Base-by-base conservation (phyloP, 495 filamentous ascomycete genomes). In the Penicillium goetzii region DNA sequence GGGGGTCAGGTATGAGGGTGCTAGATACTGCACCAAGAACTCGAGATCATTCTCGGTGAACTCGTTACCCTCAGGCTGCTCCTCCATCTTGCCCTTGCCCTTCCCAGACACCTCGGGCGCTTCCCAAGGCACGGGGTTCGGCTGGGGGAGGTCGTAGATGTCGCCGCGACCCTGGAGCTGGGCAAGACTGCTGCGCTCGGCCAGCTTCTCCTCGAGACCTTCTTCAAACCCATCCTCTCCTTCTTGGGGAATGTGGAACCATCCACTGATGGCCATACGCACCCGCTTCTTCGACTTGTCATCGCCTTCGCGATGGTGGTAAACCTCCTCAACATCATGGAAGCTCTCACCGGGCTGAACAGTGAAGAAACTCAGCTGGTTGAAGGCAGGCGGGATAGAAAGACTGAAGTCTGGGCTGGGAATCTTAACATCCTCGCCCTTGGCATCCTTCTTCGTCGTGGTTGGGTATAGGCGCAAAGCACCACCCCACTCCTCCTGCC, bases 311-410 rank as follows among this genome's bases (percentile, higher is more conserved):
- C 77, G 74, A 45, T 85, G 83, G 67, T 90, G 84, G 75, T 96
- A 97, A 17, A 99, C 96, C 74, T 99, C 95, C 78, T 98, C 94
- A 55, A 99, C 95, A 78, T 98, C 95, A 74, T 99, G 95, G 77
- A 97, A 99, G 71, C 94, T 97, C 82, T 95, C 85, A 1, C 96
- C 95, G 0, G 95, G 95, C 78, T 97, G 94, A 14, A 99, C 96
- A 26, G 93, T 93, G 73, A 99, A 99, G 83, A 99, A 98, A 60
- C 90, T 92, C 56, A 99, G 81, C 81, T 99, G 95, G 74, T 97
- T 97, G 87, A 94, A 99, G 2, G 92, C 91, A 1, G 95, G 95
- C 0, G 95, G 93, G 51, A 98, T 96, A 11, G 85, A 85, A 61
- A 94, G 88, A 58, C 76, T 82, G 69, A 82, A 84, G 61, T 96